A percentile compares a stretch with the other conserved stretches of the same genome.
Evolutionary conservation across 768 basidiomycete species (phyloP).

Genomic region (Pilatotrama ljubarskyi): DNA sequence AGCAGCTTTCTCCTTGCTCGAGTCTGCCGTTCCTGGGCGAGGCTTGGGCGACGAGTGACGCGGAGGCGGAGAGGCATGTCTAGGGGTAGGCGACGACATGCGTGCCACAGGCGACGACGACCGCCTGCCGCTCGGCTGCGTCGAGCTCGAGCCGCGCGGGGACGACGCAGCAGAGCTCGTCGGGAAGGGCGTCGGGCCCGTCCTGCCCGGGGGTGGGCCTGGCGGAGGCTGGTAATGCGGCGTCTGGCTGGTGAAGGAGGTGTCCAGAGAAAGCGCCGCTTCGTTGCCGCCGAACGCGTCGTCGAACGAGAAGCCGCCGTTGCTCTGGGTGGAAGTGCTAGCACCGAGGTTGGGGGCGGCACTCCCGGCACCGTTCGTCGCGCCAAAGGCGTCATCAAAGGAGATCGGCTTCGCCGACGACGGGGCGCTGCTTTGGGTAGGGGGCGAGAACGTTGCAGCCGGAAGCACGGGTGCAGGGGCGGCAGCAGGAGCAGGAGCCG

Average conservation of each 20-base stretch:
- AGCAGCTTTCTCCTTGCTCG: slow-evolving; percentile 58
- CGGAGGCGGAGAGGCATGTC: slow-evolving; percentile 53
- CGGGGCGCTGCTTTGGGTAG: neutral
- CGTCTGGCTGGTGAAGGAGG: slow-evolving; percentile 34
- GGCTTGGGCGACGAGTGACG: slow-evolving; percentile 56
- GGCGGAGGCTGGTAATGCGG: slow-evolving; percentile 36
- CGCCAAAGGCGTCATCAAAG: slow-evolving; percentile 51
- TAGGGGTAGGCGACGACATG: slow-evolving; percentile 47
- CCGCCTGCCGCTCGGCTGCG: slow-evolving; percentile 18
- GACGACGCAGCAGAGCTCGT: slow-evolving; percentile 43
- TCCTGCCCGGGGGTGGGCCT: slow-evolving; percentile 24
- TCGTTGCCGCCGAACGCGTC: slow-evolving; percentile 58
- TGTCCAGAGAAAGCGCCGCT: slow-evolving; percentile 42
- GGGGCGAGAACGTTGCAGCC: slow-evolving; percentile 9
- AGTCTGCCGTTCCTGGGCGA: slow-evolving; percentile 55
- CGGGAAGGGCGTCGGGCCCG: slow-evolving; percentile 35
- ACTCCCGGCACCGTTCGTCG: slow-evolving; percentile 30
- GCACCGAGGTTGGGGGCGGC: slow-evolving; percentile 1
- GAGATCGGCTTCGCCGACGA: slow-evolving; percentile 29
- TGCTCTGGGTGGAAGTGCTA: slow-evolving; percentile 17
- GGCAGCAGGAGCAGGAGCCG: slow-evolving; percentile 8
- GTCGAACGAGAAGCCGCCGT: slow-evolving; percentile 44
- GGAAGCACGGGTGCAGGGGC: slow-evolving; percentile 15
- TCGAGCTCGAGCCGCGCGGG: slow-evolving; percentile 35
- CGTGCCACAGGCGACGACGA: slow-evolving; percentile 32